These are phyloP conservation scores for Epichloe brachyelytri DNA, from an alignment of 2,329 filamentous ascomycete species.

Conservation along the genomic window DNA sequence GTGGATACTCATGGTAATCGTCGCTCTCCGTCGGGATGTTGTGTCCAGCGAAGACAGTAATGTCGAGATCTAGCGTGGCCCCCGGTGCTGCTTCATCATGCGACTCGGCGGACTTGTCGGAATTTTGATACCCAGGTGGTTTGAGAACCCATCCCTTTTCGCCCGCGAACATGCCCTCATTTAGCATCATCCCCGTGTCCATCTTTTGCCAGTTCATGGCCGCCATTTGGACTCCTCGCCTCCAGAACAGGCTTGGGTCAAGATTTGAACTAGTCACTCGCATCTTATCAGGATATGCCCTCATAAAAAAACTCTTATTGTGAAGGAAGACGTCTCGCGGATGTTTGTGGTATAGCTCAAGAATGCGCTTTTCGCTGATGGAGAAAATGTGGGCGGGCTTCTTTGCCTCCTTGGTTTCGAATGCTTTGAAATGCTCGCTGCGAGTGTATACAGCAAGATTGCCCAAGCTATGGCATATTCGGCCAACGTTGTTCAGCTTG, in stretches of 20 bases:
- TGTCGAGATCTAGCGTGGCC: slow-evolving; percentile 49
- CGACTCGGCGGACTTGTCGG: slow-evolving; percentile 24
- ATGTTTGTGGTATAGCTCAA: slow-evolving; percentile 42
- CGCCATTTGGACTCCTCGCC: slow-evolving; percentile 91
- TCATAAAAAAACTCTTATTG: slow-evolving; percentile 79
- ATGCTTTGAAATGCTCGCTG: slow-evolving; percentile 65
- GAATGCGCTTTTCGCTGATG: slow-evolving; percentile 69
- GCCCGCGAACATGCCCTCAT: slow-evolving; percentile 91
- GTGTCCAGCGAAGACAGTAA: slow-evolving; percentile 67
- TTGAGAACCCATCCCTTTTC: slow-evolving; percentile 79
- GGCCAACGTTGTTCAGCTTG: slow-evolving; percentile 33
- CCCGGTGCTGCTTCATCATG: slow-evolving; percentile 34
- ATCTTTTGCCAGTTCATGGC: slow-evolving; percentile 96
- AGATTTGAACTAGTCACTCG: slow-evolving; percentile 87
- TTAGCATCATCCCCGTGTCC: slow-evolving; percentile 90
- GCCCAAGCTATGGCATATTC: slow-evolving; percentile 59
- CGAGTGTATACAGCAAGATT: slow-evolving; percentile 75
- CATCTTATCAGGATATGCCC: slow-evolving; percentile 72
- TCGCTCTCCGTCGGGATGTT: slow-evolving; percentile 35
- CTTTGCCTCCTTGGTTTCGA: slow-evolving; percentile 50
- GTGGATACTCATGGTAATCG: slow-evolving; percentile 18
- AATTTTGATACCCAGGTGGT: slow-evolving; percentile 56
- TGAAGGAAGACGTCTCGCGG: slow-evolving; percentile 70
- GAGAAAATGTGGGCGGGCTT: slow-evolving; percentile 67
- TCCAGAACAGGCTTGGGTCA: slow-evolving; percentile 84